These are phyloP conservation scores for Bertia moriformis DNA, from an alignment of 2,329 filamentous ascomycete genomes.

Conservation along the genomic window DNA sequence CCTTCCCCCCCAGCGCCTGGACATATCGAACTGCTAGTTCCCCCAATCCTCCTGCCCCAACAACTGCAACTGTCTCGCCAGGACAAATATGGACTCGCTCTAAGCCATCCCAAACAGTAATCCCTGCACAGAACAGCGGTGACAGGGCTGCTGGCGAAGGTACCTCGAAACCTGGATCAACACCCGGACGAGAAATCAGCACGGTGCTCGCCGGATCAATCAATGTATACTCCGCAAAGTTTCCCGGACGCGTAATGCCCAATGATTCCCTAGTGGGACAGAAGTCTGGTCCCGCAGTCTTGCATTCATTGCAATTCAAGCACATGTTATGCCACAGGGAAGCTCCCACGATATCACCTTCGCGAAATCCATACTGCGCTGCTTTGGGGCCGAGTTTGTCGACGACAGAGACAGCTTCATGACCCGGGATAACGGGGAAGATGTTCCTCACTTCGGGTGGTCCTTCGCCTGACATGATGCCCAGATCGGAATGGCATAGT, in stretches of 20 bases:
- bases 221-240: not conserved
- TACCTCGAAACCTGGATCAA: too few relatives aligned
- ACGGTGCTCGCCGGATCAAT: not conserved
- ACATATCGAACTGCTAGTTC: not conserved
- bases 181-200: too few relatives aligned
- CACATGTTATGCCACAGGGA: not conserved
- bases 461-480: too few relatives aligned
- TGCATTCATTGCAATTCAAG: not conserved
- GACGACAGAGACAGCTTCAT: not conserved
- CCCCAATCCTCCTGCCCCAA: not conserved
- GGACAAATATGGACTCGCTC: not conserved
- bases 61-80: not conserved
- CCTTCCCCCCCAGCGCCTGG: not conserved
- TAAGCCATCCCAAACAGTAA: not conserved
- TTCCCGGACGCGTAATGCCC: not conserved
- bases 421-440: not conserved
- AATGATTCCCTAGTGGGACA: not conserved
- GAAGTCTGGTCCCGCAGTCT: not conserved
- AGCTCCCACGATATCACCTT: not conserved
- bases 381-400: not conserved
- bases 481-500: not conserved
- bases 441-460: too few relatives aligned
- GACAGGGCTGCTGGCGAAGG: not conserved
- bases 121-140: not conserved
- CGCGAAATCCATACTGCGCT: not conserved